Evolutionary conservation across 257 asterid genomes (phyloP), one percentile per base, ranked within the genome.

Genomic region (Solanum sejunctum): DNA sequence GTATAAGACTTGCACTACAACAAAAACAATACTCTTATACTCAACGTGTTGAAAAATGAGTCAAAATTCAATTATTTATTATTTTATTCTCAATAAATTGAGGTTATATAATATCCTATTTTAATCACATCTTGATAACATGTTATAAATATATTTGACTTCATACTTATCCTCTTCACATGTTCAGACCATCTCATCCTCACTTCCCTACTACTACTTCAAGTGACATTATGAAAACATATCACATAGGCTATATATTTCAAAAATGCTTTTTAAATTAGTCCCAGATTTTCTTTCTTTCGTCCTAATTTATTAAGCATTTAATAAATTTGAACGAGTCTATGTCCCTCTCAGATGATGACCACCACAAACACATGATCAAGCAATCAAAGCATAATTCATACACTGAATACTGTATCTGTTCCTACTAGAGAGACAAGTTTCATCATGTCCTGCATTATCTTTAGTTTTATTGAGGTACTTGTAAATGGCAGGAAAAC

Each of bases 101-200:
- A 58, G n/a, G 28, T 1, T 1, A 10, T 7, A 1, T 0, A 12
- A 4, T 2, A n/a, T n/a, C 0, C 3, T 58, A n/a, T n/a, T 58
- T n/a, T 4, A n/a, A 10, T n/a, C 1, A 1, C 66, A 28, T 58
- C 3, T 20, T 57, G 2, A 0, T 1, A 57, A 57, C 9, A 56
- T 21, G n/a, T n/a, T n/a, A n/a, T n/a, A n/a, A n/a, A n/a, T n/a
- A n/a, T n/a, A n/a, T n/a, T n/a, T n/a, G n/a, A 57, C 20, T 9
- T 57, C 6, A 0, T 26, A 20, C 18, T 7, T 20, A 3, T 57
- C 26, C 9, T 7, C 45, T 41, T 41, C 1, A 41, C 45, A 5
- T 41, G 45, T 39, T 9, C 28, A 57, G 20, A 57, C 2, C 26
- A 58, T 58, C 5, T 9, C 0, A 8, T 2, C 20, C 7, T 58